Percentiles rank a stretch among this genome's conserved stretches.
phyloP scores from a whole-genome alignment of 73 alveolate species.

The Halteria grandinella region DNA sequence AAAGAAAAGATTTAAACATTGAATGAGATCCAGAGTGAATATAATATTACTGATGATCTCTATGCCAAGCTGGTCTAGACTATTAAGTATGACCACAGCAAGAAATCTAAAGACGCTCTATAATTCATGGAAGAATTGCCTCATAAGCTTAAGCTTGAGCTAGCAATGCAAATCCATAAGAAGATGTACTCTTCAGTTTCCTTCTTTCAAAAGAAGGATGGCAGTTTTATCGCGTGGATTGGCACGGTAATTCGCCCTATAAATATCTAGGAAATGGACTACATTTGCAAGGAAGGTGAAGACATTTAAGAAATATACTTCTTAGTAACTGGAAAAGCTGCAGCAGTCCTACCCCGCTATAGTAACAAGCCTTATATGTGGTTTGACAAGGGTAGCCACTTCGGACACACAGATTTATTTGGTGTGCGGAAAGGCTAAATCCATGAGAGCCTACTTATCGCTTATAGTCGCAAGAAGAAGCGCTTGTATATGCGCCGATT shows the following conservation, averaged over 20 bases:
- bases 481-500: neutral
- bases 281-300: conserved; percentile 45
- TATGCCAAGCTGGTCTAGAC: conserved; percentile 57
- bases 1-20: conserved; percentile 59
- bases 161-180: conserved; percentile 48
- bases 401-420: conserved; percentile 48
- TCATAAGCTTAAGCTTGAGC: neutral
- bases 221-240: conserved; percentile 37
- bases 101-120: conserved; percentile 48
- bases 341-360: conserved; percentile 37
- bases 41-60: conserved; percentile 34
- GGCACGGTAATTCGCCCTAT: conserved; percentile 50
- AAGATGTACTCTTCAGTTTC: conserved; percentile 14
- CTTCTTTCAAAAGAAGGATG: conserved; percentile 4
- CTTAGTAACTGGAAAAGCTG: conserved; percentile 44
- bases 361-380: conserved; percentile 19
- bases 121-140: conserved; percentile 55
- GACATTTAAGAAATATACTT: conserved; percentile 39
- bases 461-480: neutral
- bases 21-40: conserved; percentile 41
- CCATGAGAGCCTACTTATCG: neutral
- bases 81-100: conserved; percentile 57
- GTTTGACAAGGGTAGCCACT: conserved; percentile 41
- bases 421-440: neutral
- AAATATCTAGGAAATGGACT: neutral